Conservation (phyloP, 768 basidiomycete species). For the Kwoniella mangroviensis region DNA sequence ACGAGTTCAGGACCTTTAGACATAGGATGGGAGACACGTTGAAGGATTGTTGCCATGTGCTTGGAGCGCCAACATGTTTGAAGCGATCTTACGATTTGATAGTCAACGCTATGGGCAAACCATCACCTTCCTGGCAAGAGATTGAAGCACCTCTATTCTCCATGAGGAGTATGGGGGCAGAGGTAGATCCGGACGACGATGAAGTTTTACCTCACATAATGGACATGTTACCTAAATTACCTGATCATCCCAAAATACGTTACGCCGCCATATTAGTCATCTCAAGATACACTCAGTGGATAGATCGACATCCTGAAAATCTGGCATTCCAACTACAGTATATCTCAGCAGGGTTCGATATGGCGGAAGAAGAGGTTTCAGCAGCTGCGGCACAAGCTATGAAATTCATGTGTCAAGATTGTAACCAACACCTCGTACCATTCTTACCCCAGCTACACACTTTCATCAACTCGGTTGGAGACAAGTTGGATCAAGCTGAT, state of each 20-base stretch:
- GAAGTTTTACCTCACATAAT: slow-evolving; percentile 93
- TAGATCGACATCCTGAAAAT: slow-evolving; percentile 83
- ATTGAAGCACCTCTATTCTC: slow-evolving; percentile 97
- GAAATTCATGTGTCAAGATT: slow-evolving; percentile 96
- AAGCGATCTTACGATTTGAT: slow-evolving; percentile 80
- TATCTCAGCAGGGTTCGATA: slow-evolving; percentile 88
- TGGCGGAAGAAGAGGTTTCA: slow-evolving; percentile 71
- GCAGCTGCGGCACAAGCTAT: slow-evolving; percentile 95
- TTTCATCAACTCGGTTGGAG: slow-evolving; percentile 79
- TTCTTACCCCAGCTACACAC: slow-evolving; percentile 89
- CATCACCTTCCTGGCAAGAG: slow-evolving; percentile 82
- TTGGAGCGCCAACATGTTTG: slow-evolving; percentile 84
- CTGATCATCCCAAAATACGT: slow-evolving; percentile 84
- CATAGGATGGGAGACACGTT: slow-evolving; percentile 99
- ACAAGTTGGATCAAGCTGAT: slow-evolving; percentile 82
- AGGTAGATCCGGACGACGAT: slow-evolving; percentile 80
- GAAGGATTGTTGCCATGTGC: slow-evolving; percentile 95
- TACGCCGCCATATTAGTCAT: slow-evolving; percentile 95
- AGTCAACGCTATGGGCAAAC: slow-evolving; percentile 69
- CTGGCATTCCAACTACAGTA: slow-evolving; percentile 85
- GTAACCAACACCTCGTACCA: slow-evolving; percentile 89
- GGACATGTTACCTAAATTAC: slow-evolving; percentile 88
- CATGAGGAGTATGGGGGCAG: slow-evolving; percentile 96
- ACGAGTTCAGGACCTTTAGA: slow-evolving; percentile 90
- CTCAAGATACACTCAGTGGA: slow-evolving; percentile 96